These are phyloP conservation scores for Protea cynaroides DNA, from an alignment of 164 flowering plant species.

Conservation along the genomic window DNA sequence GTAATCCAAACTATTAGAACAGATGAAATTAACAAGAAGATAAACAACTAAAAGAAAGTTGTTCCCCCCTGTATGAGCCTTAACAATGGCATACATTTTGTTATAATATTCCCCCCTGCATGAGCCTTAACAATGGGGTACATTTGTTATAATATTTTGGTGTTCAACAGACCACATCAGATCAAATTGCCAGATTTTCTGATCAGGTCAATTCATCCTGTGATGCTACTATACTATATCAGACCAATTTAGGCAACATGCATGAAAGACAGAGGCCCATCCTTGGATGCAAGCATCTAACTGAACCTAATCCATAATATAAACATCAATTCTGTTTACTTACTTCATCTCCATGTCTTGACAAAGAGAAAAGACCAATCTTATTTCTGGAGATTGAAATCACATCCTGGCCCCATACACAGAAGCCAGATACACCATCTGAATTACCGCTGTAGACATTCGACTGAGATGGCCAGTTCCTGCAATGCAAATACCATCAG, in stretches of 20 bases:
- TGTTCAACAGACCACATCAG: too few species aligned
- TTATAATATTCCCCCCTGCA: too few species aligned
- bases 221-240: too few species aligned
- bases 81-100: neutral
- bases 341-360: conserved; percentile 58
- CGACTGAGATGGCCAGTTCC: conserved; percentile 54
- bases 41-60: neutral
- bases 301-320: neutral
- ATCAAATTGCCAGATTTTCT: too few species aligned
- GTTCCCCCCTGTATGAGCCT: neutral
- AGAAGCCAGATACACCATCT: conserved; percentile 78
- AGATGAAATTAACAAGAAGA: neutral
- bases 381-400: conserved; percentile 78
- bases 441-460: conserved; percentile 62
- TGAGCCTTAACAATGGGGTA: too few species aligned
- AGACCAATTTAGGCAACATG: neutral
- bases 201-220: too few species aligned
- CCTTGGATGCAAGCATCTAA: neutral
- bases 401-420: conserved; percentile 88
- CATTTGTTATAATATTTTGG: too few species aligned
- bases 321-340: conserved; percentile 13
- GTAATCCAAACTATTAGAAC: neutral
- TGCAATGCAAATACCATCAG: conserved; percentile 22
- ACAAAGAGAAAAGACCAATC: conserved; percentile 79
- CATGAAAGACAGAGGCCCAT: neutral